A percentile compares a stretch with the other conserved stretches of the same genome.
These are phyloP conservation scores for Candida hispaniensis DNA, from an alignment of 805 yeast genomes.

Conservation along the genomic window DNA sequence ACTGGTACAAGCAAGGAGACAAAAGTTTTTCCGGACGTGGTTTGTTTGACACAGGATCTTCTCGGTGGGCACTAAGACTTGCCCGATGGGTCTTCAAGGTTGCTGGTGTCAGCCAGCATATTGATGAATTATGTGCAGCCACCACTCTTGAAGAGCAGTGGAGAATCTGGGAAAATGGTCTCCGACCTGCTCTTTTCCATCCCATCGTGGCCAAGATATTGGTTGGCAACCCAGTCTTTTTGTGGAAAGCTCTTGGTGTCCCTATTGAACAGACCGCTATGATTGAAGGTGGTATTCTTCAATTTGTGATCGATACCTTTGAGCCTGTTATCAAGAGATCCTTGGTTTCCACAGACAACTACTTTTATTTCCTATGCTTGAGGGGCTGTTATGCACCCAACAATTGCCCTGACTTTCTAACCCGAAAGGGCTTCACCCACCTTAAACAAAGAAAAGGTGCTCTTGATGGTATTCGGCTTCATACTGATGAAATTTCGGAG, in stretches of 20 bases:
- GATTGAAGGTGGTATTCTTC: constrained; percentile 63
- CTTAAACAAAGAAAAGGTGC: constrained; percentile 42
- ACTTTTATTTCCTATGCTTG: constrained; percentile 63
- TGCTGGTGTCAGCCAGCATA: constrained; percentile 39
- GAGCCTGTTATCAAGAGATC: constrained; percentile 63
- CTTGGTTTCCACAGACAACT: constrained; percentile 58
- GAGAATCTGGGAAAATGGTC: constrained; percentile 48
- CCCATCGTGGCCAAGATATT: constrained; percentile 55
- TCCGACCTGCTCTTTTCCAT: constrained; percentile 62
- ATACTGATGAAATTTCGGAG: constrained; percentile 69
- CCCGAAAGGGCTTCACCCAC: constrained; percentile 43
- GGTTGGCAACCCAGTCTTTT: constrained; percentile 72
- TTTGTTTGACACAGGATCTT: constrained; percentile 63
- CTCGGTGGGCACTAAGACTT: constrained; percentile 74
- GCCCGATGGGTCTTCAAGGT: constrained; percentile 49
- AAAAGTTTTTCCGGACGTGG: constrained; percentile 55
- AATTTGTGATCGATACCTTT: constrained; percentile 65
- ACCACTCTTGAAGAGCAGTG: constrained; percentile 52
- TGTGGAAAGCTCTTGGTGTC: constrained; percentile 87
- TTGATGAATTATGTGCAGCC: constrained; percentile 47
- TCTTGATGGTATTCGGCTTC: constrained; percentile 59
- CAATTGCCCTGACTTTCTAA: constrained; percentile 71
- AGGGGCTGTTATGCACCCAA: constrained; percentile 46
- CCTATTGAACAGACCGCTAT: constrained; percentile 74
- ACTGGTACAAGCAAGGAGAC: constrained; percentile 58